Evolutionary conservation across 331 rosid species (phyloP).

Genomic region (Rhamnella rubrinervis): DNA sequence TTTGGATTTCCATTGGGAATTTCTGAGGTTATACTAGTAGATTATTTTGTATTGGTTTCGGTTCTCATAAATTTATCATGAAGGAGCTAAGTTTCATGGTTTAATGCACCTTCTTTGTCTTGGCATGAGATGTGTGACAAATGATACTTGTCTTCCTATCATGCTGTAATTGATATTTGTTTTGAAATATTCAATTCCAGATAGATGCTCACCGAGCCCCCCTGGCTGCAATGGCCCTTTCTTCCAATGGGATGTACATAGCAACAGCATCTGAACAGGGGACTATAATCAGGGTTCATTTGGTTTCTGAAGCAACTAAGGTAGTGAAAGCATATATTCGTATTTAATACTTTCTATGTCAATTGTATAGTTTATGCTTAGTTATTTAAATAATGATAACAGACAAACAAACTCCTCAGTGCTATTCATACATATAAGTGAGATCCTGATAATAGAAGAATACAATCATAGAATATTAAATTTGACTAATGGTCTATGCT

Average conservation of each 20-base stretch:
- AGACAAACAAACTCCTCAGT: too few relatives aligned
- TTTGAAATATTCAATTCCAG: slow-evolving; percentile 43
- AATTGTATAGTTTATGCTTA: slow-evolving; percentile 8
- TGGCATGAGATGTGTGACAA: slow-evolving; percentile 3
- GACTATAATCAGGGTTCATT: slow-evolving; percentile 84
- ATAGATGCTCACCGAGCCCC: slow-evolving; percentile 91
- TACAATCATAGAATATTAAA: too few relatives aligned
- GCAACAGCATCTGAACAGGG: slow-evolving; percentile 99
- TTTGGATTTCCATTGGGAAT: background rate
- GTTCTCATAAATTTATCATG: background rate
- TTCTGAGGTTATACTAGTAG: slow-evolving; percentile 10
- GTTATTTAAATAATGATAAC: background rate
- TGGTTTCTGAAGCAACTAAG: slow-evolving; percentile 89
- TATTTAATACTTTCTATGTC: slow-evolving; percentile 8
- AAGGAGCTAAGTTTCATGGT: background rate
- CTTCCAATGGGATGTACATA: slow-evolving; percentile 78
- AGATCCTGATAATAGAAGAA: too few relatives aligned
- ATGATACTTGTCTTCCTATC: background rate
- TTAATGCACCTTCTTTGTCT: background rate
- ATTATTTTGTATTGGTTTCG: slow-evolving; percentile 4
- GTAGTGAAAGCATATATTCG: slow-evolving; percentile 40
- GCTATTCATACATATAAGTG: too few relatives aligned
- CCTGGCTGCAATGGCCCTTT: slow-evolving; percentile 75
- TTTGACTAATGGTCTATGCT: background rate
- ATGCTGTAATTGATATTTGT: slow-evolving; percentile 9